phyloP scores from a whole-genome alignment of 768 basidiomycete genomes.

The Suillus weaverae region DNA sequence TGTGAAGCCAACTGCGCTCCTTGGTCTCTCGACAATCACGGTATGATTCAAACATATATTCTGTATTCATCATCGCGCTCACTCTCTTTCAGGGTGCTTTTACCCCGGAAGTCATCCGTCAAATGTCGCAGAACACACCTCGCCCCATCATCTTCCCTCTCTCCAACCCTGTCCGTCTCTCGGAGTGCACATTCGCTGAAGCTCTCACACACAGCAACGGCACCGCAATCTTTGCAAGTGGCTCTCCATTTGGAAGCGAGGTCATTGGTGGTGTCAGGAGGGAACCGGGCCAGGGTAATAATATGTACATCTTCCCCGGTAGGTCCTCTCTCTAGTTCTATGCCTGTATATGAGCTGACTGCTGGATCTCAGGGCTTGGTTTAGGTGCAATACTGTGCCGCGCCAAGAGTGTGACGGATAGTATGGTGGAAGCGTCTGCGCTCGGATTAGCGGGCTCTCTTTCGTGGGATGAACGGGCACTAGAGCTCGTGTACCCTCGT shows the following conservation, averaged over 20 bases:
- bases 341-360: conserved; percentile 3
- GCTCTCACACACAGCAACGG: conserved; percentile 74
- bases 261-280: conserved; percentile 53
- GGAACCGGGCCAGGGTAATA: conserved; percentile 90
- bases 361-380: conserved; percentile 55
- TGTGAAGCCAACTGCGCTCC: conserved; percentile 84
- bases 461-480: conserved; percentile 62
- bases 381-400: conserved; percentile 73
- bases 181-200: conserved; percentile 78
- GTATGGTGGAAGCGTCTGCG: conserved; percentile 88
- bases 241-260: conserved; percentile 78
- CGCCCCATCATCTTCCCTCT: conserved; percentile 92
- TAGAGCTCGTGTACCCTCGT: conserved; percentile 78
- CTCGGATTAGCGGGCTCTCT: conserved; percentile 77
- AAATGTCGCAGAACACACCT: conserved; percentile 78
- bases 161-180: conserved; percentile 82
- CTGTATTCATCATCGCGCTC: neutral
- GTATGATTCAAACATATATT: conserved; percentile 28
- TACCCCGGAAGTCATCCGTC: conserved; percentile 62
- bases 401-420: conserved; percentile 70
- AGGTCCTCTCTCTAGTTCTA: conserved; percentile 9
- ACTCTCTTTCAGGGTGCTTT: conserved; percentile 61
- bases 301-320: conserved; percentile 87
- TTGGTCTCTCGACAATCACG: conserved; percentile 86
- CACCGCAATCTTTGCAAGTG: conserved; percentile 80